Percentiles rank a stretch among this genome's conserved stretches.
phyloP scores from a whole-genome alignment of 768 basidiomycete genomes.

The Fomitopsis serialis region DNA sequence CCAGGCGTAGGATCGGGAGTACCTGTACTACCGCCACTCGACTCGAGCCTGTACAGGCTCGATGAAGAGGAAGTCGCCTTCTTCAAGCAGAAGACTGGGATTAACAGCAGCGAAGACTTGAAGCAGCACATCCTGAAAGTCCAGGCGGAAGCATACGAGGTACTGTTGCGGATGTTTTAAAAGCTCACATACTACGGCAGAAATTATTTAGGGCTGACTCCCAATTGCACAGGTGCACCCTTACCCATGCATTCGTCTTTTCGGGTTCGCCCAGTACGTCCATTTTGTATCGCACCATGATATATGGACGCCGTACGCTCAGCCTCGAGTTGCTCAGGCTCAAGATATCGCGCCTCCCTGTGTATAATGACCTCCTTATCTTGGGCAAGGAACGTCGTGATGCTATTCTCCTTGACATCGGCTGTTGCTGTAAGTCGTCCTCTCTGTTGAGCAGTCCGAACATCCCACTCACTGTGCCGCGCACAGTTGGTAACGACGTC shows the following conservation, averaged over 20 bases:
- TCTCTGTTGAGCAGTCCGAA: too few species aligned
- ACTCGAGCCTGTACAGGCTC: background rate
- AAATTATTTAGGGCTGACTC: too few species aligned
- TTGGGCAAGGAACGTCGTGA: slow-evolving; percentile 31
- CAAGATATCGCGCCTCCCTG: slow-evolving; percentile 19
- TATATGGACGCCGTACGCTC: background rate
- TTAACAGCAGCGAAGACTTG: slow-evolving; percentile 23
- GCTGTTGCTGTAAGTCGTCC: slow-evolving; percentile 37
- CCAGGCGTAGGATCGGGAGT: too few species aligned
- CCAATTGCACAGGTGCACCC: slow-evolving; percentile 21
- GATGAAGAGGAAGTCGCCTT: slow-evolving; percentile 5
- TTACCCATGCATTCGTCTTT: slow-evolving; percentile 26
- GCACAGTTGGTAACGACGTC: slow-evolving; percentile 34
- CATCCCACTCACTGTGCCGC: too few species aligned
- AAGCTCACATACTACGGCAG: too few species aligned
- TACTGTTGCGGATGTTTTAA: too few species aligned
- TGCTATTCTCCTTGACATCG: slow-evolving; percentile 39
- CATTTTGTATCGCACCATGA: background rate
- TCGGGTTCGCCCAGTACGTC: slow-evolving; percentile 19
- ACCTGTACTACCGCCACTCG: background rate
- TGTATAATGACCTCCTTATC: slow-evolving; percentile 25
- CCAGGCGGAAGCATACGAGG: slow-evolving; percentile 25
- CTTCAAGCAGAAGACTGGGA: slow-evolving; percentile 21
- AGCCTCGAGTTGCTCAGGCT: slow-evolving; percentile 11
- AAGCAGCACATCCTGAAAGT: slow-evolving; percentile 24